Base-by-base conservation (phyloP, 202 grass and related monocot species). In the Brachypodium distachyon region DNA sequence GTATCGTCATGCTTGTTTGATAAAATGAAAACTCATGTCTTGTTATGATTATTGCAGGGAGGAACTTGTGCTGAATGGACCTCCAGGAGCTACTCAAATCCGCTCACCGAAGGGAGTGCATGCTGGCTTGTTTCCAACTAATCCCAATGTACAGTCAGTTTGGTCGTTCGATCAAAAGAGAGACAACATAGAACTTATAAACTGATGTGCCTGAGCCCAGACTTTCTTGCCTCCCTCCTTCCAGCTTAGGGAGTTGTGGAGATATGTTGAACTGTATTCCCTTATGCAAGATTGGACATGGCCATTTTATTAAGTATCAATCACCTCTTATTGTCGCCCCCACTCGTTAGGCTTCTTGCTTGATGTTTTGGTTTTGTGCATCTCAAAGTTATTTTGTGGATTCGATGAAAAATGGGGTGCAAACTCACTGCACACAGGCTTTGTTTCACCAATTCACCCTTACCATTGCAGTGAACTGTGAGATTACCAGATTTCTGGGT, bases 131-230 rank as follows among this genome's bases (percentile, higher is more conserved):
- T 97, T 92, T 84, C 79, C 91, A 54, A 46, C 94, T 34, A 87
- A 87, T 76, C 86, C 89, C 40, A 91, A 83, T 88, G 74, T 86
- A 75, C 84, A 82, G 34, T 90, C 94, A 59, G 62, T 86, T 47
- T 97, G 91, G 88, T 91, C 84, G 2, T 91, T 94, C 80, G 82
- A 91, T 92, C 63, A 92, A 82, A 88, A 88, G 82, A 67, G 87
- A 88, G 39, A 79, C 83, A 22, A 49, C 75, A 81, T 90, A 80
- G 82, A 70, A 81, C 19, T 18, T 67, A 77, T 46, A 86, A 73
- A 77, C 75, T 21, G 19, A 67, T 61, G 53, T 26, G 43, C 73
- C 22, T 46, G 69, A 59, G 70, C 44, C 76, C 75, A 84, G 81
- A 33, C 70, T 80, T 78, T 54, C 76, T 80, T 84, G 70, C 81